Percentiles rank a stretch among this genome's conserved stretches.
Evolutionary conservation across 164 flowering plant species (phyloP).

Genomic region (Macadamia integrifolia): DNA sequence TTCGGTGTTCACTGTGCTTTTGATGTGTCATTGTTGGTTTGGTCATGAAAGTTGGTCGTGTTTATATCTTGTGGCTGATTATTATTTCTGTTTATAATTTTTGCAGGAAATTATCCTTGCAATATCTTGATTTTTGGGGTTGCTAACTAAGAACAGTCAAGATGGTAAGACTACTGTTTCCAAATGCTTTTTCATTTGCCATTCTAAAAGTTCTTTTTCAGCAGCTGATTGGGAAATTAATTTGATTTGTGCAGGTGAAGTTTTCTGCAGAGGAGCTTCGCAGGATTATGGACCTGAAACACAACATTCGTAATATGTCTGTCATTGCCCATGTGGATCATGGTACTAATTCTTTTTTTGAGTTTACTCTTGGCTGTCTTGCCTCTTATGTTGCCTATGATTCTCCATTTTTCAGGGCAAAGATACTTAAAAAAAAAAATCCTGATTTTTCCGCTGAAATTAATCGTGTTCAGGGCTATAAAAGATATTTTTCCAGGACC

Average conservation of each 20-base stretch:
- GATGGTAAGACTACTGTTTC: slow-evolving; percentile 3
- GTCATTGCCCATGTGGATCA: slow-evolving; percentile 29
- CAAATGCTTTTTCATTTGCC: background rate
- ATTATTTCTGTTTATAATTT: background rate
- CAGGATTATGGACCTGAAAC: slow-evolving; percentile 30
- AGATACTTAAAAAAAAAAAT: too few relatives aligned
- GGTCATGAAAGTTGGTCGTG: background rate
- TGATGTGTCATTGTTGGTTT: background rate
- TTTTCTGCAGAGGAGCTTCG: slow-evolving; percentile 30
- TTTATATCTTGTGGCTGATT: too few relatives aligned
- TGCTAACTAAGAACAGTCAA: slow-evolving; percentile 1
- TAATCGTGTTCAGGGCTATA: too few relatives aligned
- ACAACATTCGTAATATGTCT: slow-evolving; percentile 27
- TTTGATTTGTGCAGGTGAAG: slow-evolving; percentile 23
- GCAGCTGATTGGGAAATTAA: background rate
- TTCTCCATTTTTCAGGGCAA: too few relatives aligned
- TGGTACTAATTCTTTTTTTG: slow-evolving; percentile 7
- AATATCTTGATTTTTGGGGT: background rate
- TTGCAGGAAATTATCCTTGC: slow-evolving; percentile 3
- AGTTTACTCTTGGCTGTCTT: background rate
- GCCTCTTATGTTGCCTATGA: too few relatives aligned
- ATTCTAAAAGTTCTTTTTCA: background rate
- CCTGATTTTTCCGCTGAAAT: too few relatives aligned
- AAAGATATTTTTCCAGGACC: too few relatives aligned
- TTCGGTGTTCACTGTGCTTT: too few relatives aligned